Conservation (phyloP, 495 filamentous ascomycete species). For the Hypoxylon subgilvum region DNA sequence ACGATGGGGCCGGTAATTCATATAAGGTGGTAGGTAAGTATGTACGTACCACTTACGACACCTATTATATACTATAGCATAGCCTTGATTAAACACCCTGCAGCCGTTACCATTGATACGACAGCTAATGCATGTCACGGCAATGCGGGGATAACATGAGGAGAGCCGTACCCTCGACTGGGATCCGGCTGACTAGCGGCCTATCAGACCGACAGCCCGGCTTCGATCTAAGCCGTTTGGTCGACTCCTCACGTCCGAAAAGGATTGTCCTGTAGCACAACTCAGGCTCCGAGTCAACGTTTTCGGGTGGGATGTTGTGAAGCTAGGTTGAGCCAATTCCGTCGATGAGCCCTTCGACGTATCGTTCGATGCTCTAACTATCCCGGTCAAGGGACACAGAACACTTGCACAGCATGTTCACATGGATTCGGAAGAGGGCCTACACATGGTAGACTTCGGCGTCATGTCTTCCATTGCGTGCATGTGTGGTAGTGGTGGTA, state of each 20-base stretch:
- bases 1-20: conserved; percentile 19
- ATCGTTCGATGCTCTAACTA: conserved; percentile 13
- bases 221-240: conserved; percentile 14
- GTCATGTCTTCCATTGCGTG: conserved; percentile 23
- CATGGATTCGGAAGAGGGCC: conserved; percentile 5
- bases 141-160: conserved; percentile 33
- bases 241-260: conserved; percentile 10
- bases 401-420: neutral
- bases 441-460: conserved; percentile 24
- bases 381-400: conserved; percentile 13
- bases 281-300: conserved; percentile 24
- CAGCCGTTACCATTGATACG: no score
- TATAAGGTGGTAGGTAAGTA: neutral
- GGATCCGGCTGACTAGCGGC: conserved; percentile 22
- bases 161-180: conserved; percentile 5
- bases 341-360: neutral
- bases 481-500: neutral
- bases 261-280: conserved; percentile 1
- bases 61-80: neutral
- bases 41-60: neutral
- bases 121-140: conserved; percentile 28
- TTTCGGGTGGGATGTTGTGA: conserved; percentile 4
- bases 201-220: conserved; percentile 36
- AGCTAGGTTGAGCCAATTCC: conserved; percentile 1
- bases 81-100: no score